Evolutionary conservation across 306 rosid species (phyloP), one percentile per base, ranked within the genome.

Genomic region (Malus fusca): DNA sequence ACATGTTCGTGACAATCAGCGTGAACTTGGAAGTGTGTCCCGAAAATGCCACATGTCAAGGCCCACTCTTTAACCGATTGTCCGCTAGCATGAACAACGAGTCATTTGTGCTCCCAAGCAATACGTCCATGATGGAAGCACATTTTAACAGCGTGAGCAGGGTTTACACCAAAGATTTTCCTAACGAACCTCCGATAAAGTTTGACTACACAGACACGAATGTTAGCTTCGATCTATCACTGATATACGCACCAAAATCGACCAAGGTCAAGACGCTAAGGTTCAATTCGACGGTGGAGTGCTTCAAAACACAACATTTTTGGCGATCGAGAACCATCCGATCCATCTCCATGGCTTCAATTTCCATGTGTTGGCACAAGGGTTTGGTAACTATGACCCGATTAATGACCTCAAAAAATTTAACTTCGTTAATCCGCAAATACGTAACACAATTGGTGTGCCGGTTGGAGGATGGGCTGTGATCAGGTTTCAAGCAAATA

Each of bases 81-180:
- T 85, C 94, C 0, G 91, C 96, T 1, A 84, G 85, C 85, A 90
- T 92, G 94, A 92, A 87, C 76, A 90, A 92, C 23, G 88, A 87
- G 55, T 92, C 97, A 0, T 92, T 88, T 26, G 78, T 51, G 65
- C 23, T 82, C 35, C 97, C 97, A 1, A 70, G 3, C 46, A 82
- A 75, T 1, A 23, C 33, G 0, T 88, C 93, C 0, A 85, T 92
- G 89, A 52, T 92, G 13, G 75, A 90, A 74, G 96, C 93, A 2
- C 83, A 67, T 12, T 80, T 31, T 51, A 0, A 17, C 3, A 58
- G 81, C 2, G 43, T 26, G 58, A 60, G 43, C 8, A 86, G 87
- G 3, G 79, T 88, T 3, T 90, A 90, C 82, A 84, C 88, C 0
- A 37, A 55, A 0, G 88, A 90, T 73, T 90, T 92, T 19, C 92